Percentiles rank a stretch among this genome's conserved stretches.
Conservation (phyloP, 1,284 basidiomycete species). For the Hymenochaete sp. region DNA sequence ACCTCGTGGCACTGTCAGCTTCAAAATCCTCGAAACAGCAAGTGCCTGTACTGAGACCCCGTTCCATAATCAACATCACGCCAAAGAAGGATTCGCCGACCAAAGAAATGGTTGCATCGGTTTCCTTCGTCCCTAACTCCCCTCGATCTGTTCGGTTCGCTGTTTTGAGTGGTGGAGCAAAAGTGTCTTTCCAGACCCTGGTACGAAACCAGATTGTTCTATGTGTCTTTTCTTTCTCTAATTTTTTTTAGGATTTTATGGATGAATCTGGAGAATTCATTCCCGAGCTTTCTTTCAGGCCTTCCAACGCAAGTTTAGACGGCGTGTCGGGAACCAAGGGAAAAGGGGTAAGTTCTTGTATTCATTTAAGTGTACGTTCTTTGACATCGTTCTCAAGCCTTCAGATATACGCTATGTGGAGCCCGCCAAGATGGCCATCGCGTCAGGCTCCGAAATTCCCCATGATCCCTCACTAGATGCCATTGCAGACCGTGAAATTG, state of each 20-base stretch:
- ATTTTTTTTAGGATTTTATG: conserved; percentile 38
- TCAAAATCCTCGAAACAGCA: conserved; percentile 32
- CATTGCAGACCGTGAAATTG: conserved; percentile 38
- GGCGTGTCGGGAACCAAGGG: conserved; percentile 11
- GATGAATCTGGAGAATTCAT: conserved; percentile 50
- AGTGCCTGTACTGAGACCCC: conserved; percentile 42
- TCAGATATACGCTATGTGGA: conserved; percentile 57
- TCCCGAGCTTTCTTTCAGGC: conserved; percentile 37
- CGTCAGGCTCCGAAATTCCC: conserved; percentile 54
- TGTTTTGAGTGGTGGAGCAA: conserved; percentile 52
- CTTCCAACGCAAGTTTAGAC: conserved; percentile 7
- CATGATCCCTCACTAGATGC: conserved; percentile 53
- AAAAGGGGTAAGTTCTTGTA: conserved; percentile 18
- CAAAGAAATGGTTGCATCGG: too few species aligned
- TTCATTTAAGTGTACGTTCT: not conserved
- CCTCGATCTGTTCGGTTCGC: conserved; percentile 44
- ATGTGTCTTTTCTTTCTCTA: conserved; percentile 6
- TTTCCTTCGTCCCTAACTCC: conserved; percentile 40
- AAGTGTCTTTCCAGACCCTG: conserved; percentile 59
- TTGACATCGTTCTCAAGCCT: conserved; percentile 25
- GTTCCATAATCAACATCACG: conserved; percentile 38
- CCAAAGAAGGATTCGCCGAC: conserved; percentile 28
- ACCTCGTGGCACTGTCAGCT: conserved; percentile 34
- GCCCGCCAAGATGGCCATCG: conserved; percentile 47
- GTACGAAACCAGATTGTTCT: too few species aligned